These are phyloP conservation scores for Globisporangium barbulae DNA, from an alignment of 352 stramenopile species.

Conservation along the genomic window DNA sequence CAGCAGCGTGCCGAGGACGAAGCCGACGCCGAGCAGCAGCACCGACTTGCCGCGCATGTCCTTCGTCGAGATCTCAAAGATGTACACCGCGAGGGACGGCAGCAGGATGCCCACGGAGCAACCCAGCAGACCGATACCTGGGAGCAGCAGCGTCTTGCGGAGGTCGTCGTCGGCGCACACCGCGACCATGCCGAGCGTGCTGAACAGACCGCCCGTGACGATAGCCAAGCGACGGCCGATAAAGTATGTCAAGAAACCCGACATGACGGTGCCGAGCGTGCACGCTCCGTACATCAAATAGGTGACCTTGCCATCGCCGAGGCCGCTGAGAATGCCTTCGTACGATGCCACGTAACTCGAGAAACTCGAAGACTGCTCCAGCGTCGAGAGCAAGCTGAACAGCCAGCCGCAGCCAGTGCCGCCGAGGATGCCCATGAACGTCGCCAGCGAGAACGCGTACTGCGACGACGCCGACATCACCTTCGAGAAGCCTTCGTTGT, in stretches of 20 bases:
- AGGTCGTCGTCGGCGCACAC: constrained; percentile 55
- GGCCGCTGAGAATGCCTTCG: constrained; percentile 42
- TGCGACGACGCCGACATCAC: constrained; percentile 78
- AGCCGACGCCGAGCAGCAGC: constrained; percentile 58
- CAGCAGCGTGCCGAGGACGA: constrained; percentile 57
- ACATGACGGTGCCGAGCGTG: constrained; percentile 48
- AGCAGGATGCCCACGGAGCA: constrained; percentile 58
- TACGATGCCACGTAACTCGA: constrained; percentile 65
- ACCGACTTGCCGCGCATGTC: constrained; percentile 75
- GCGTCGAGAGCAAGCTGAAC: constrained; percentile 57
- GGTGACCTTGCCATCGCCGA: constrained; percentile 54
- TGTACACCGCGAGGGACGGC: constrained; percentile 71
- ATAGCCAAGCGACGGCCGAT: constrained; percentile 61
- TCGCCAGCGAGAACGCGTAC: constrained; percentile 70
- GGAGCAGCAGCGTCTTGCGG: constrained; percentile 42
- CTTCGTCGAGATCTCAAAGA: constrained; percentile 77
- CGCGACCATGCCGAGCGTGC: constrained; percentile 61
- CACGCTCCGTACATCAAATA: constrained; percentile 52
- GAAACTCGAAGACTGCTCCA: constrained; percentile 67
- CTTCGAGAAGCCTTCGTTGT: constrained; percentile 81
- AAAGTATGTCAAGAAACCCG: constrained; percentile 55
- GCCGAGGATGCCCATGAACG: constrained; percentile 63
- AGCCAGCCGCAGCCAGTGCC: constrained; percentile 63
- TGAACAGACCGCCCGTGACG: constrained; percentile 55
- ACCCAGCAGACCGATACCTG: constrained; percentile 58